A percentile compares a stretch with the other conserved stretches of the same genome.
Conservation (phyloP, 2,329 filamentous ascomycete species). For the Fusarium sp. region DNA sequence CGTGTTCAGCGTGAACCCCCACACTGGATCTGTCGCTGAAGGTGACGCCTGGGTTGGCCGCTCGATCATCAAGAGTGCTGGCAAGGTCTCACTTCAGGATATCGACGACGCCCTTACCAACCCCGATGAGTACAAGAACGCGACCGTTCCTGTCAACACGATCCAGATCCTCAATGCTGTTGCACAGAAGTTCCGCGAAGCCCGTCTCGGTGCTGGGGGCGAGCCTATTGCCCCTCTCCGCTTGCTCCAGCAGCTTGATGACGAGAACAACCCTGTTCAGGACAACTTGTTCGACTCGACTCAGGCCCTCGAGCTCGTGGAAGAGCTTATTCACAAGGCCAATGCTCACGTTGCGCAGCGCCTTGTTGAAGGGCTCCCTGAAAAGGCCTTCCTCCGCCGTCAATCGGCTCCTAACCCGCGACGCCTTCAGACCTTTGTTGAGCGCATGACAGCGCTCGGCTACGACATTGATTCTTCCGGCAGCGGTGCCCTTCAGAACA, state of each 20-base stretch:
- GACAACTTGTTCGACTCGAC: constrained; percentile 96
- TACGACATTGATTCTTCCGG: constrained; percentile 91
- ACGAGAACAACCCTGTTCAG: constrained; percentile 97
- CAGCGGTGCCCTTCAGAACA: constrained; percentile 93
- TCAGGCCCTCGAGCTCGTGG: constrained; percentile 90
- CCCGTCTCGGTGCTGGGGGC: constrained; percentile 84
- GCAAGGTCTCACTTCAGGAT: constrained; percentile 87
- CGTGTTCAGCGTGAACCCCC: constrained; percentile 89
- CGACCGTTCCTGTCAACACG: constrained; percentile 79
- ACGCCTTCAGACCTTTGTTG: constrained; percentile 90
- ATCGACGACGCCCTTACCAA: constrained; percentile 86
- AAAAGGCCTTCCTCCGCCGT: constrained; percentile 92
- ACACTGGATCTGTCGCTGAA: constrained; percentile 84
- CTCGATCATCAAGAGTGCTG: constrained; percentile 91
- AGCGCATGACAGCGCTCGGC: constrained; percentile 92
- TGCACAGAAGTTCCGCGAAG: constrained; percentile 91
- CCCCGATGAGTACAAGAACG: constrained; percentile 72
- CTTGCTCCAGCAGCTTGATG: constrained; percentile 92
- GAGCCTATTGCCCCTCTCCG: constrained; percentile 88
- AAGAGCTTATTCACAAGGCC: constrained; percentile 94
- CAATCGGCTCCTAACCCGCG: constrained; percentile 89
- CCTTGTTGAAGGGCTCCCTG: constrained; percentile 83
- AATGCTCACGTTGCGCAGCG: constrained; percentile 92
- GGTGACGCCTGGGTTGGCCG: constrained; percentile 96
- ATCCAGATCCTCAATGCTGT: constrained; percentile 86